Evolutionary conservation across 192 early-diverging fungal genomes (phyloP), one percentile per base, ranked within the genome.

Genomic region (Chytriomyces hyalinus): DNA sequence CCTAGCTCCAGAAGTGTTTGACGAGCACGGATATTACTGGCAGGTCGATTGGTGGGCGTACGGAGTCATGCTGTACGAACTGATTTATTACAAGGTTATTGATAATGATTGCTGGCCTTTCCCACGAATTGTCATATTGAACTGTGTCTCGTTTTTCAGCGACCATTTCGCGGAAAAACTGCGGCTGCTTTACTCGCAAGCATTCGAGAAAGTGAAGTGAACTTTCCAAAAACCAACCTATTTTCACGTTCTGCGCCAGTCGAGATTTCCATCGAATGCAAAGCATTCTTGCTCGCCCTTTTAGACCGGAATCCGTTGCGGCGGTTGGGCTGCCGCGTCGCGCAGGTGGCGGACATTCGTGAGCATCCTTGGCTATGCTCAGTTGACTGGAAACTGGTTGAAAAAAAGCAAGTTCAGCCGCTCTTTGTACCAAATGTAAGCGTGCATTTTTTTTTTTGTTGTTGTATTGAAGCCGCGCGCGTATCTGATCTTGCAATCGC

Each of bases 21-120:
- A 36, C 15, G 83, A 87, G 62, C 80, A 85, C 44, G 86, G 86
- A n/a, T 90, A 90, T 75, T 82, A 87, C 61, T 65, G 77, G 11
- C 60, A 80, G 4, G 82, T 89, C 49, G 85, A 93, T 76, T 93
- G 93, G 93, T 95, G 94, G 94, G 91, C 91, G 70, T 76, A 94
- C 47, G 93, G 94, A 6, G 90, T 95, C n/a, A 84, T 94, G 45
- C 77, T 90, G 59, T 95, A 91, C 70, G 94, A 95, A 75, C 74
- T 93, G n/a, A 77, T 92, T 6, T 92, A 90, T 80, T 92, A 91
- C 47, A 92, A 92, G 87, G 93, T 94, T 83, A 17, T 67, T 46
- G 61, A 45, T 64, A 28, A 26, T 24, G 45, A 36, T 61, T 1
- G 2, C 24, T 46, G 7, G 7, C 22, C 36, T 36, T 2, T 3